phyloP scores from a whole-genome alignment of 148 eudicot genomes.

The Spergularia marina region DNA sequence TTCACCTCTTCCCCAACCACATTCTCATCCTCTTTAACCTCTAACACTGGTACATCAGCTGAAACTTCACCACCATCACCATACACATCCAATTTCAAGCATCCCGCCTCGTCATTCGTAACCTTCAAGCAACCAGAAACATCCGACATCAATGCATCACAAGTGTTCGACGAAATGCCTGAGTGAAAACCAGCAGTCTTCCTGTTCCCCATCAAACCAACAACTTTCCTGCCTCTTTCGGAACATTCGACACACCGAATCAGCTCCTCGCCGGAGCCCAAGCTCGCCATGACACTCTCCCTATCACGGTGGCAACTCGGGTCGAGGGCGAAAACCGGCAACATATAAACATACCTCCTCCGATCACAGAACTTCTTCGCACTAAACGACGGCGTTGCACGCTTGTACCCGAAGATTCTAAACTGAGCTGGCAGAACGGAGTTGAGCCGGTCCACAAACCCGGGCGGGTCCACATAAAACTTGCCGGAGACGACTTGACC shows the following conservation, averaged over 20 bases:
- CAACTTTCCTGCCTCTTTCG: conserved; percentile 82
- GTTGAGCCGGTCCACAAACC: conserved; percentile 58
- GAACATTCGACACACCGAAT: conserved; percentile 75
- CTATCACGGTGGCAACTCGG: conserved; percentile 68
- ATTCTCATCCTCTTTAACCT: not conserved
- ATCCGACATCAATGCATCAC: not conserved
- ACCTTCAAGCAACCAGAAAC: not conserved
- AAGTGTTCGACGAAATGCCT: conserved; percentile 24
- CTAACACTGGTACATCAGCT: not conserved
- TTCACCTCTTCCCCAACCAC: not conserved
- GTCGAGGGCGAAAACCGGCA: conserved; percentile 90
- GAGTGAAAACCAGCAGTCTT: conserved; percentile 10
- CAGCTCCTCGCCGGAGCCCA: conserved; percentile 73
- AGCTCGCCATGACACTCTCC: conserved; percentile 81
- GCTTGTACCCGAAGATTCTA: conserved; percentile 65
- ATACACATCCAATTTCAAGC: not conserved
- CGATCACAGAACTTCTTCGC: conserved; percentile 85
- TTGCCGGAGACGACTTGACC: conserved; percentile 88
- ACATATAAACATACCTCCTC: conserved; percentile 75
- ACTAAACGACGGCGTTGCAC: conserved; percentile 55
- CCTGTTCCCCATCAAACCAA: conserved; percentile 65
- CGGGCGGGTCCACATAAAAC: conserved; percentile 77
- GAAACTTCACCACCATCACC: no score
- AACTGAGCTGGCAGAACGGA: conserved; percentile 50
- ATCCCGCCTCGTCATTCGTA: not conserved